Evolutionary conservation across 2,329 filamentous ascomycete species (phyloP).

Genomic region (Pyricularia sp.): DNA sequence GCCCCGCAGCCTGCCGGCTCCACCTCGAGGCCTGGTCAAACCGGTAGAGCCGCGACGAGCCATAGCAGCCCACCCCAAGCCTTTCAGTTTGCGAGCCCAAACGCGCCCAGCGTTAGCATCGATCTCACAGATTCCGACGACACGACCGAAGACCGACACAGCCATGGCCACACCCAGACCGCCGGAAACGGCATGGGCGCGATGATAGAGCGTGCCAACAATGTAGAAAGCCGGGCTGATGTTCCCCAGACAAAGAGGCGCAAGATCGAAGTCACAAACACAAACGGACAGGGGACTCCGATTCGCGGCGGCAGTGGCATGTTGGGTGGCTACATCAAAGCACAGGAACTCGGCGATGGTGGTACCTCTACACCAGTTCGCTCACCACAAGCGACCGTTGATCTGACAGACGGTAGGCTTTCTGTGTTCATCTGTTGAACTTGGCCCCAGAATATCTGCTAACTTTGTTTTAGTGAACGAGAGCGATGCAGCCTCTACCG

Average conservation of each 20-base stretch:
- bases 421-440: background rate
- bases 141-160: conserved; percentile 10
- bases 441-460: background rate
- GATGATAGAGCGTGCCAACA: conserved; percentile 69
- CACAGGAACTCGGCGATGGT: conserved; percentile 10
- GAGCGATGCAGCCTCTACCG: conserved; percentile 25
- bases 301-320: conserved; percentile 41
- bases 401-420: conserved; percentile 43
- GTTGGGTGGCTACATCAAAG: conserved; percentile 31
- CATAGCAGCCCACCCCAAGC: conserved; percentile 16
- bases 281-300: conserved; percentile 28
- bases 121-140: conserved; percentile 13
- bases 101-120: conserved; percentile 7
- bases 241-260: conserved; percentile 55
- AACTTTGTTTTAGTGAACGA: conserved; percentile 7
- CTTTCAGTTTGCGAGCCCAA: conserved; percentile 23
- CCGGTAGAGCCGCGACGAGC: conserved; percentile 14
- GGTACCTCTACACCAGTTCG: conserved; percentile 11
- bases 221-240: conserved; percentile 56
- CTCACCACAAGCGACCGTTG: conserved; percentile 36
- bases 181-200: conserved; percentile 31
- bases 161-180: conserved; percentile 4
- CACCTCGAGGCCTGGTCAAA: background rate
- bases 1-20: conserved; percentile 5
- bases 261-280: conserved; percentile 33